Conservation (phyloP, 1,139 yeast species). For the Debaryomyces udenii region DNA sequence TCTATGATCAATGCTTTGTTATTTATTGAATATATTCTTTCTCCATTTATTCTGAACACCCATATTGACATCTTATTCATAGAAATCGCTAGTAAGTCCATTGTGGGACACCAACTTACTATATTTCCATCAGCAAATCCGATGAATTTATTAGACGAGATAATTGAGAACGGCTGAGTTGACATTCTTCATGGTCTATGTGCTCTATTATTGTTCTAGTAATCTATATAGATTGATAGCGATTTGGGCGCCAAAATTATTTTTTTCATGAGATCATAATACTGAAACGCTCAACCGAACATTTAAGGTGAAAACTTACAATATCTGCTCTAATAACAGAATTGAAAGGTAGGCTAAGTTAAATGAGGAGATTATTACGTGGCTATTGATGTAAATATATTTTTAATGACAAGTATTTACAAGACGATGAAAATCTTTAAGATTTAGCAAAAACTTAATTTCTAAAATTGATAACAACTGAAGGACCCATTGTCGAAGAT, state of each 20-base stretch:
- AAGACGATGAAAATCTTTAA: not conserved
- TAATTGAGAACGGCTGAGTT: constrained; percentile 1
- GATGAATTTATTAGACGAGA: constrained; percentile 26
- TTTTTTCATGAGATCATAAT: constrained; percentile 3
- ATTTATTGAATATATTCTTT: constrained; percentile 53
- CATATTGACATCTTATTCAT: constrained; percentile 52
- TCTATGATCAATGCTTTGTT: constrained; percentile 37
- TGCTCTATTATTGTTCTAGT: no score
- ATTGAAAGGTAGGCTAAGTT: no score
- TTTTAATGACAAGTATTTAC: constrained; percentile 8
- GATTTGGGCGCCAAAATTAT: constrained; percentile 9
- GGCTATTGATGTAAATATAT: not conserved
- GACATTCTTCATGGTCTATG: constrained; percentile 7
- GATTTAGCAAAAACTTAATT: constrained; percentile 9
- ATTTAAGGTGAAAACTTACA: no score
- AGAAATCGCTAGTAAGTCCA: constrained; percentile 54
- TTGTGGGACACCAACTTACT: constrained; percentile 58
- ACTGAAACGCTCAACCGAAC: no score
- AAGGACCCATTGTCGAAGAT: constrained; percentile 79
- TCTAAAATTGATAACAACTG: constrained; percentile 64
- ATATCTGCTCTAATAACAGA: no score
- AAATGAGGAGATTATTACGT: not conserved
- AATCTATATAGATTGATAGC: no score
- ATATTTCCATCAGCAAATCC: constrained; percentile 46
- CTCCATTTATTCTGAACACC: constrained; percentile 59